Percentiles rank a stretch among this genome's conserved stretches.
Evolutionary conservation across 768 basidiomycete genomes (phyloP).

Genomic region (Suillus discolor): DNA sequence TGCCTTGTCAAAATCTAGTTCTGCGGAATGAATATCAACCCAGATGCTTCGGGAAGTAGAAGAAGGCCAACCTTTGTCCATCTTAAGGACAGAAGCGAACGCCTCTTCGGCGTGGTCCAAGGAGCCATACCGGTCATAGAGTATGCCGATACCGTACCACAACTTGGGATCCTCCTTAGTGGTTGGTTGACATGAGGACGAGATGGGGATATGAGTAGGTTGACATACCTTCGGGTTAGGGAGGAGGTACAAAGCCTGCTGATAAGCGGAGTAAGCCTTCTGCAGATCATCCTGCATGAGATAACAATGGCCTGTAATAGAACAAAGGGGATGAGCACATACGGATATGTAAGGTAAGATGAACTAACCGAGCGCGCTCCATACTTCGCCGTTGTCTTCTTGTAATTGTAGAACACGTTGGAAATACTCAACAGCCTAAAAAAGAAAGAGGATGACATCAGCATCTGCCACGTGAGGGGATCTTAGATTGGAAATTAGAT

Average conservation of each 20-base stretch:
- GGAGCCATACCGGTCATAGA: slow-evolving; percentile 98
- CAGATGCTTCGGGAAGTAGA: neutral
- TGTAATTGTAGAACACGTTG: slow-evolving; percentile 88
- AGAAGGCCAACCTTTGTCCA: slow-evolving; percentile 83
- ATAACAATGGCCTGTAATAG: slow-evolving; percentile 82
- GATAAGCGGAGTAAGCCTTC: slow-evolving; percentile 98
- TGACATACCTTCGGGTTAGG: slow-evolving; percentile 86
- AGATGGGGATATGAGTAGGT: neutral
- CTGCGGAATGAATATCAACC: slow-evolving; percentile 34
- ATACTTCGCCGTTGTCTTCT: slow-evolving; percentile 97
- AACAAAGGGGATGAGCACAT: slow-evolving; percentile 17
- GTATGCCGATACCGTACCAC: slow-evolving; percentile 99
- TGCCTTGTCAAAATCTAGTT: slow-evolving; percentile 91
- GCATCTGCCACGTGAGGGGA: slow-evolving; percentile 30
- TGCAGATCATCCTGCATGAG: slow-evolving; percentile 99
- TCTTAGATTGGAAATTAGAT: slow-evolving; percentile 23
- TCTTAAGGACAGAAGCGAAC: slow-evolving; percentile 91
- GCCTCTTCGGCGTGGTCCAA: slow-evolving; percentile 99
- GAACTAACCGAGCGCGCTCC: slow-evolving; percentile 87
- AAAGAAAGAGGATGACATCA: slow-evolving; percentile 33
- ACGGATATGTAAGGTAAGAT: slow-evolving; percentile 21
- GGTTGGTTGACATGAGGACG: slow-evolving; percentile 9
- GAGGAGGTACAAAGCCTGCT: slow-evolving; percentile 94
- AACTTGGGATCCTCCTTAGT: slow-evolving; percentile 90
- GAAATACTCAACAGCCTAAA: slow-evolving; percentile 94